Percentiles rank a stretch among this genome's conserved stretches.
Evolutionary conservation across 2,329 filamentous ascomycete genomes (phyloP).

Genomic region (Curvularia sp.): DNA sequence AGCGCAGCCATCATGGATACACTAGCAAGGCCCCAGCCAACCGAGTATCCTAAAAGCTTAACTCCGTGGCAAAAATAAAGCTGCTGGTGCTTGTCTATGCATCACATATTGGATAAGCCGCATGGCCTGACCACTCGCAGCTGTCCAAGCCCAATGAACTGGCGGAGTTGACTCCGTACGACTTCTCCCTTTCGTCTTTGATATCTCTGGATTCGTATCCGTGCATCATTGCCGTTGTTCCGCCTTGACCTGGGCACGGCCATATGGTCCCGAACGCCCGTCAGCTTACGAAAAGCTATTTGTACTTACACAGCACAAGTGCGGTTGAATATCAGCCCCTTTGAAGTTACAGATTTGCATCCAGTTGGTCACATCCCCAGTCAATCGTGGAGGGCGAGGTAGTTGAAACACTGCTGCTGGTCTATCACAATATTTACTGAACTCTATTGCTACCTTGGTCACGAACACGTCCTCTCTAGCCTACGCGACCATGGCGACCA

Average conservation of each 20-base stretch:
- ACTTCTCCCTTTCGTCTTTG: neutral
- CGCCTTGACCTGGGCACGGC: neutral
- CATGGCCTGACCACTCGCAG: neutral
- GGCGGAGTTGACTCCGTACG: neutral
- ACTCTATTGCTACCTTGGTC: neutral
- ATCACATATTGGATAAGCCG: neutral
- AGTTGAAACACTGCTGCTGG: neutral
- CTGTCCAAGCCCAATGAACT: neutral
- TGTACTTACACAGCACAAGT: neutral
- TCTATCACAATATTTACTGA: neutral
- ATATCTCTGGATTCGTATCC: neutral
- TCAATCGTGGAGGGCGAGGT: neutral
- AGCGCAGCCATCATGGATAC: slow-evolving; percentile 1
- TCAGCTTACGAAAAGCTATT: neutral
- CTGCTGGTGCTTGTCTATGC: neutral
- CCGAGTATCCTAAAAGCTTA: neutral
- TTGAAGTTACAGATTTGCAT: neutral
- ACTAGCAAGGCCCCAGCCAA: neutral
- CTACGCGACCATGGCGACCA: slow-evolving; percentile 14
- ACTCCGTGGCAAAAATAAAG: neutral
- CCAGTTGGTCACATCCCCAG: neutral
- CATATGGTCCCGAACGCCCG: neutral
- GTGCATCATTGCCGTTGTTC: slow-evolving; percentile 4
- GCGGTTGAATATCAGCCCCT: neutral
- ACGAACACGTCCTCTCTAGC: neutral